phyloP scores from a whole-genome alignment of 768 basidiomycete genomes.

The Pisolithus tinctorius region DNA sequence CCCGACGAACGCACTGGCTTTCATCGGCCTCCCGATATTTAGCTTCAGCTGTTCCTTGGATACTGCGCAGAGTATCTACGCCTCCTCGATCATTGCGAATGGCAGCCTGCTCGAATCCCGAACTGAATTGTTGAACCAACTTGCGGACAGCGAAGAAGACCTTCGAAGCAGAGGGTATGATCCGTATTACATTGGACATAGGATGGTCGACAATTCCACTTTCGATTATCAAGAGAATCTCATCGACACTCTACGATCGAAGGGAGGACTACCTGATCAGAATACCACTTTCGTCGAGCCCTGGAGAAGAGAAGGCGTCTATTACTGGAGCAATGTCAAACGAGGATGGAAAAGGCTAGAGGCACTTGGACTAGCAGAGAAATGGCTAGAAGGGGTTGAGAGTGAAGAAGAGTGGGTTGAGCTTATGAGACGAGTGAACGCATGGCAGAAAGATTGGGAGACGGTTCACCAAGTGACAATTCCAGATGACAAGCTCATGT shows the following conservation, averaged over 20 bases:
- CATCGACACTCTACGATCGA: conserved; percentile 7
- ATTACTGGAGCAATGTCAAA: conserved; percentile 27
- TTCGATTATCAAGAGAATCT: conserved; percentile 38
- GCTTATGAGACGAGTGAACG: conserved; percentile 38
- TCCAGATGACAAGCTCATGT: too few species aligned
- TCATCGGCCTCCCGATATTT: conserved; percentile 45
- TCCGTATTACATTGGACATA: conserved; percentile 44
- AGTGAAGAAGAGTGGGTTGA: conserved; percentile 44
- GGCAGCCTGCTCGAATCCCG: conserved; percentile 35
- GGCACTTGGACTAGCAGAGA: conserved; percentile 27
- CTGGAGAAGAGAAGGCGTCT: conserved; percentile 37
- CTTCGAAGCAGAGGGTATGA: conserved; percentile 39
- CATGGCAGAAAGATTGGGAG: conserved; percentile 47
- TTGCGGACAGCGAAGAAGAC: conserved; percentile 35
- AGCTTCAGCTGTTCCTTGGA: conserved; percentile 44
- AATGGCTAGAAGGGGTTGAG: conserved; percentile 40
- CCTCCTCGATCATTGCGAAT: conserved; percentile 38
- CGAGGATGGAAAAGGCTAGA: conserved; percentile 33
- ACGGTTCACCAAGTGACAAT: too few species aligned
- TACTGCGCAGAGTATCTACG: conserved; percentile 44
- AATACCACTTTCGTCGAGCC: conserved; percentile 41
- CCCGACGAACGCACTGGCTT: conserved; percentile 46
- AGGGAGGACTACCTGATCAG: conserved; percentile 33
- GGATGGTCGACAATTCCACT: conserved; percentile 26
- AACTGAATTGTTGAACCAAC: conserved; percentile 32